Percentiles rank a stretch among this genome's conserved stretches.
phyloP scores from a whole-genome alignment of 371 early-diverging fungal species.

The Lichtheimia ramosa region DNA sequence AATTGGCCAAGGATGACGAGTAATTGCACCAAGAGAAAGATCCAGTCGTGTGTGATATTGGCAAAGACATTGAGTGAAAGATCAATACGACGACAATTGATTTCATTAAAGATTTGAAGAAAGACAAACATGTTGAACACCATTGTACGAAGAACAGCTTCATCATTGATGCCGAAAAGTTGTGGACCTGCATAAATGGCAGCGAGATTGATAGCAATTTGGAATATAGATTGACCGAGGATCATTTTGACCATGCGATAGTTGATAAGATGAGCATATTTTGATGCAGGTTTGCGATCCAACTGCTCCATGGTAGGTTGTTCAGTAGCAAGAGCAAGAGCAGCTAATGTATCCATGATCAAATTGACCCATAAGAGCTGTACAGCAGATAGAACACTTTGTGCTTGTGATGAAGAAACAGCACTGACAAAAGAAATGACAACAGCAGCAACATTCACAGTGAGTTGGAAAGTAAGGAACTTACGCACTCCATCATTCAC shows the following conservation, averaged over 20 bases:
- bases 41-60: conserved; percentile 72
- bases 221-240: conserved; percentile 83
- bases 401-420: conserved; percentile 88
- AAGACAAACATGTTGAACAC: conserved; percentile 97
- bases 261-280: conserved; percentile 81
- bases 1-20: conserved; percentile 73
- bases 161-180: conserved; percentile 62
- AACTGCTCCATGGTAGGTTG: conserved; percentile 88
- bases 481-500: conserved; percentile 94
- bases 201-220: conserved; percentile 66
- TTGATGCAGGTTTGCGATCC: conserved; percentile 76
- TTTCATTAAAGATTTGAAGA: conserved; percentile 91
- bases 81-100: conserved; percentile 81
- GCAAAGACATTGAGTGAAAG: conserved; percentile 82
- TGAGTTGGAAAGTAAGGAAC: conserved; percentile 95
- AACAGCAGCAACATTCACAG: conserved; percentile 94
- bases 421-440: conserved; percentile 87
- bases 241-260: conserved; percentile 93
- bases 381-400: conserved; percentile 93
- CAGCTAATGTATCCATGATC: conserved; percentile 98
- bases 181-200: conserved; percentile 60
- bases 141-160: conserved; percentile 68
- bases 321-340: conserved; percentile 96
- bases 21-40: conserved; percentile 75
- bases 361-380: conserved; percentile 98